These are phyloP conservation scores for Calonectria hawksworthii DNA, from an alignment of 2,329 filamentous ascomycete genomes.

Conservation along the genomic window DNA sequence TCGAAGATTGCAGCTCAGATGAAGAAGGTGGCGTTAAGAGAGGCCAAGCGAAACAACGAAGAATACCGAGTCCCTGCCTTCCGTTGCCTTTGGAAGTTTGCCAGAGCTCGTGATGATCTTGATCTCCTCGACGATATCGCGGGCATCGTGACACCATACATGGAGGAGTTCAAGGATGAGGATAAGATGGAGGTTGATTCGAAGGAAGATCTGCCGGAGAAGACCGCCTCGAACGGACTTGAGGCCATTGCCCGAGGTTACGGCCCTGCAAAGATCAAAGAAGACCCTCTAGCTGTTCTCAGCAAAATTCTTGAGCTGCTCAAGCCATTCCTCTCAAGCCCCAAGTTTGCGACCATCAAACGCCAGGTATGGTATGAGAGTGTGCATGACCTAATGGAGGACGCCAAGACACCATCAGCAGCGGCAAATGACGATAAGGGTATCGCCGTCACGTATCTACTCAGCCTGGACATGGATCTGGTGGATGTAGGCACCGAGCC, in stretches of 20 bases:
- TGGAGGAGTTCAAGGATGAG: conserved; percentile 71
- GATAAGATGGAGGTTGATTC: conserved; percentile 80
- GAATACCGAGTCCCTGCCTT: conserved; percentile 84
- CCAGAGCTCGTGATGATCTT: conserved; percentile 75
- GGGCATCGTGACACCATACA: conserved; percentile 72
- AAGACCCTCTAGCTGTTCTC: conserved; percentile 55
- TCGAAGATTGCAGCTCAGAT: conserved; percentile 71
- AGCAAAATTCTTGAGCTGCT: conserved; percentile 56
- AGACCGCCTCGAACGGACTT: conserved; percentile 63
- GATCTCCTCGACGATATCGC: conserved; percentile 78
- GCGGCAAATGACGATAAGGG: conserved; percentile 36
- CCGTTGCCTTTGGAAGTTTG: conserved; percentile 78
- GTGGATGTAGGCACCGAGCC: conserved; percentile 64
- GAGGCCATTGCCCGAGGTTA: conserved; percentile 67
- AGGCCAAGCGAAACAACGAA: conserved; percentile 94
- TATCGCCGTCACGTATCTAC: conserved; percentile 56
- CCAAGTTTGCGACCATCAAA: conserved; percentile 59
- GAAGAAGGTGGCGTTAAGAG: conserved; percentile 85
- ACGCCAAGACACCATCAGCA: conserved; percentile 48
- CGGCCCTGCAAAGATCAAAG: conserved; percentile 55
- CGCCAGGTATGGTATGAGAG: conserved; percentile 67
- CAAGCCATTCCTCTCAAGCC: conserved; percentile 55
- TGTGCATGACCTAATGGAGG: conserved; percentile 62
- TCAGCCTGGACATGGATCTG: conserved; percentile 61
- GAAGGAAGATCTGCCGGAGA: conserved; percentile 59